Percentiles rank a stretch among this genome's conserved stretches.
phyloP scores from a whole-genome alignment of 2,329 filamentous ascomycete genomes.

The Epichloe hybrida region DNA sequence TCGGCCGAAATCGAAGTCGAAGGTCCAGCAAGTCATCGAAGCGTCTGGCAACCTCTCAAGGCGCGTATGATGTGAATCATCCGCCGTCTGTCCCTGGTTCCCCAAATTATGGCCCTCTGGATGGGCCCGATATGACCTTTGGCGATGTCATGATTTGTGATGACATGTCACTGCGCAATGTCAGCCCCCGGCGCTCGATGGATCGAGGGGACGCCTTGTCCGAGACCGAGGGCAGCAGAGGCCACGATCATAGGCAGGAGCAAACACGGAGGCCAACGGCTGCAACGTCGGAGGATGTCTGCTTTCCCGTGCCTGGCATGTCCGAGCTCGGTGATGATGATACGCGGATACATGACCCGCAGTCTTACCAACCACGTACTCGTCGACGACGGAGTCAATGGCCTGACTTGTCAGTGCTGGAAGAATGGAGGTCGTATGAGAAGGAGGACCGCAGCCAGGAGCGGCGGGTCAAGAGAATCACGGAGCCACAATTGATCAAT shows the following conservation, averaged over 20 bases:
- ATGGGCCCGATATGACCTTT: constrained; percentile 42
- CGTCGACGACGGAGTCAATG: constrained; percentile 59
- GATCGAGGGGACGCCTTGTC: constrained; percentile 20
- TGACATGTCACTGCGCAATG: constrained; percentile 34
- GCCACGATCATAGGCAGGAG: constrained; percentile 17
- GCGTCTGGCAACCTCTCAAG: constrained; percentile 21
- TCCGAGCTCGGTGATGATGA: constrained; percentile 77
- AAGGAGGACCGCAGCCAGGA: constrained; percentile 73
- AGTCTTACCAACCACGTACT: constrained; percentile 20
- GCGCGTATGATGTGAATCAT: constrained; percentile 49
- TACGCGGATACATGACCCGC: constrained; percentile 30
- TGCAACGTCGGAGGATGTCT: constrained; percentile 74
- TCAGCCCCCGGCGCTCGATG: constrained; percentile 16
- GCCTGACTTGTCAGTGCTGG: constrained; percentile 73
- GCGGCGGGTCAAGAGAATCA: constrained; percentile 78
- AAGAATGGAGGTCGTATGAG: constrained; percentile 83
- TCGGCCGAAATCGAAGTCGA: constrained; percentile 25
- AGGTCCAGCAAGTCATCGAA: constrained; percentile 39
- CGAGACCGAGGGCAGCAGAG: constrained; percentile 12
- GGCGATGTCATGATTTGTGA: constrained; percentile 60
- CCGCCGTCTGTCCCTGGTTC: constrained; percentile 54
- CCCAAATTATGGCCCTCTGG: constrained; percentile 35
- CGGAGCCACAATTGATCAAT: constrained; percentile 83
- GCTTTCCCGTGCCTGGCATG: constrained; percentile 62
- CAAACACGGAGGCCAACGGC: constrained; percentile 36